These are phyloP conservation scores for Elasticomyces elasticus DNA, from an alignment of 495 filamentous ascomycete species.

Conservation along the genomic window DNA sequence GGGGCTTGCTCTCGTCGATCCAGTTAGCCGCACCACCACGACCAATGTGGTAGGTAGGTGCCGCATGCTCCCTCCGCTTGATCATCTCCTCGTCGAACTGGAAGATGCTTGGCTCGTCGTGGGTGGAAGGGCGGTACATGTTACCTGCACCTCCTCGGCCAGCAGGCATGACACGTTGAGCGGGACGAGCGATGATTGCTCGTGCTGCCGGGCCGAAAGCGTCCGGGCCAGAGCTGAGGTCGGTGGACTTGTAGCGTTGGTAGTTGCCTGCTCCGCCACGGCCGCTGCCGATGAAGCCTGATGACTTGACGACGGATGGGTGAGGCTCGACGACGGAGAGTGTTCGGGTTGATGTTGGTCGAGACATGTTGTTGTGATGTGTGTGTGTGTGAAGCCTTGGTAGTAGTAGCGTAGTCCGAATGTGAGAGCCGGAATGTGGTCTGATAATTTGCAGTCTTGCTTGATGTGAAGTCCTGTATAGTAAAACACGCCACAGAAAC, in stretches of 20 bases:
- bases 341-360: conserved; percentile 4
- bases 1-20: conserved; percentile 32
- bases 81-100: conserved; percentile 88
- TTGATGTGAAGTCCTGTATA: neutral
- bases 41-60: conserved; percentile 70
- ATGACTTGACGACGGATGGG: conserved; percentile 55
- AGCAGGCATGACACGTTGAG: conserved; percentile 22
- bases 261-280: conserved; percentile 82
- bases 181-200: conserved; percentile 26
- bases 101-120: conserved; percentile 60
- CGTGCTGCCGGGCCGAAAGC: conserved; percentile 48
- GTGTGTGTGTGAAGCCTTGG: neutral
- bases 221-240: conserved; percentile 43
- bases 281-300: conserved; percentile 55
- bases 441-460: neutral
- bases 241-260: conserved; percentile 57
- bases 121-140: conserved; percentile 48
- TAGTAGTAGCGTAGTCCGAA: neutral
- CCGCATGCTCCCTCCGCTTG: conserved; percentile 47
- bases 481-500: neutral
- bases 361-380: conserved; percentile 13
- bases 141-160: conserved; percentile 91
- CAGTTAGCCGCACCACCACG: conserved; percentile 84
- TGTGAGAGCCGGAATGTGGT: neutral
- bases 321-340: conserved; percentile 74